Conservation (phyloP, 1,284 basidiomycete species). For the Trichosporon sp. region DNA sequence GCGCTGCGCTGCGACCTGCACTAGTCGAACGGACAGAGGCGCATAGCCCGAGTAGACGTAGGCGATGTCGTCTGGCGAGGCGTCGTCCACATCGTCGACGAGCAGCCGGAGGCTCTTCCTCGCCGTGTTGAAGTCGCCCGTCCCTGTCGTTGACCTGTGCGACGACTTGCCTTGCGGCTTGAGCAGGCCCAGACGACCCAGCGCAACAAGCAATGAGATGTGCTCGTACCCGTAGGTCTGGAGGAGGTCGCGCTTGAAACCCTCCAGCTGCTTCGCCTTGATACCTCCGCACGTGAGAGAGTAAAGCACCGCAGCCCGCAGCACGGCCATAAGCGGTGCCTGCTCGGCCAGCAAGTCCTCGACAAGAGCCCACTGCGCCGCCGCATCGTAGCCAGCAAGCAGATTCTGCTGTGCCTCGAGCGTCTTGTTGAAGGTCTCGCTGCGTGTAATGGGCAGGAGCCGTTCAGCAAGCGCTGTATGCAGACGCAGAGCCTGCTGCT, state of each 20-base stretch:
- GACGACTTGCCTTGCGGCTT: constrained; percentile 49
- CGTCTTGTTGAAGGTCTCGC: constrained; percentile 84
- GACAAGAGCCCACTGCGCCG: constrained; percentile 68
- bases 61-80: constrained; percentile 77
- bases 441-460: constrained; percentile 73
- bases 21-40: constrained; percentile 81
- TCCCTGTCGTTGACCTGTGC: too few species aligned
- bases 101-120: constrained; percentile 84
- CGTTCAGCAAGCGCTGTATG: constrained; percentile 93
- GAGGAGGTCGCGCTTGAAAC: constrained; percentile 82
- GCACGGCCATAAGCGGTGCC: constrained; percentile 66
- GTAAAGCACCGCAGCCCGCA: constrained; percentile 79
- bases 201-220: constrained; percentile 74
- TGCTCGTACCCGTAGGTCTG: constrained; percentile 93
- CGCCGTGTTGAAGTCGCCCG: constrained; percentile 61
- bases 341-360: constrained; percentile 83
- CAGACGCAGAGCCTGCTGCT: constrained; percentile 79
- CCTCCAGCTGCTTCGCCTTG: constrained; percentile 79
- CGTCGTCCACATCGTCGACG: constrained; percentile 75
- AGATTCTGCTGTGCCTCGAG: constrained; percentile 97
- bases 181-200: constrained; percentile 66
- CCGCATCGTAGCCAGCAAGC: constrained; percentile 78
- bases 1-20: constrained; percentile 88
- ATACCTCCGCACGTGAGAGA: constrained; percentile 78
- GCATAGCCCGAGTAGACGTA: constrained; percentile 97